Conservation (phyloP, 2,329 filamentous ascomycete genomes). For the Ophiostoma fasciatum region DNA sequence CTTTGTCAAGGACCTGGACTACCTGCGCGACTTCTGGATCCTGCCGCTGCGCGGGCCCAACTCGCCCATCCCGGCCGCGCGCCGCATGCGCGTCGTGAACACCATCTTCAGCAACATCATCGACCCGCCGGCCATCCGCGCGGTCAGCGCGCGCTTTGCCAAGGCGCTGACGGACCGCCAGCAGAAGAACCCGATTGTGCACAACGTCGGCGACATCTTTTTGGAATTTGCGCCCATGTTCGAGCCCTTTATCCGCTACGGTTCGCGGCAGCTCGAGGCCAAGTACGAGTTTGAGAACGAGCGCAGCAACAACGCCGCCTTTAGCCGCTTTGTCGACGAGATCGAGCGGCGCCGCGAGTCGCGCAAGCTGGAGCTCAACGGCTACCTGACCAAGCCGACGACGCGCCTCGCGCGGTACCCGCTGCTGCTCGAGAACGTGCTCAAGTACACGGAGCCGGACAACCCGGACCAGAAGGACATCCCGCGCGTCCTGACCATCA, state of each 20-base stretch:
- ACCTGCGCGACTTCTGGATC: conserved; percentile 97
- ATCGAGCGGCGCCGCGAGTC: conserved; percentile 94
- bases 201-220: conserved; percentile 87
- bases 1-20: conserved; percentile 97
- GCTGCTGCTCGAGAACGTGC: conserved; percentile 74
- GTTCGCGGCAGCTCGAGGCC: conserved; percentile 86
- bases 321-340: conserved; percentile 87
- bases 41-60: conserved; percentile 67
- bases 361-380: conserved; percentile 89
- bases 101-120: conserved; percentile 94
- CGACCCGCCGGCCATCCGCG: conserved; percentile 67
- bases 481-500: conserved; percentile 73
- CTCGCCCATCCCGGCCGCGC: conserved; percentile 78
- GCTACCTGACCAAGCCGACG: conserved; percentile 94
- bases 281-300: conserved; percentile 99
- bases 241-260: conserved; percentile 91
- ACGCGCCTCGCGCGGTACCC: conserved; percentile 91
- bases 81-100: conserved; percentile 79
- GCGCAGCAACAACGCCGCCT: conserved; percentile 69
- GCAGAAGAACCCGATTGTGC: conserved; percentile 77
- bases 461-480: conserved; percentile 86
- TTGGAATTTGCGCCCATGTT: conserved; percentile 84
- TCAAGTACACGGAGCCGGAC: conserved; percentile 81
- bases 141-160: conserved; percentile 78
- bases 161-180: conserved; percentile 80